Percentiles rank a stretch among this genome's conserved stretches.
phyloP scores from a whole-genome alignment of 2,329 filamentous ascomycete genomes.

The Ophiosphaerella herpotricha region DNA sequence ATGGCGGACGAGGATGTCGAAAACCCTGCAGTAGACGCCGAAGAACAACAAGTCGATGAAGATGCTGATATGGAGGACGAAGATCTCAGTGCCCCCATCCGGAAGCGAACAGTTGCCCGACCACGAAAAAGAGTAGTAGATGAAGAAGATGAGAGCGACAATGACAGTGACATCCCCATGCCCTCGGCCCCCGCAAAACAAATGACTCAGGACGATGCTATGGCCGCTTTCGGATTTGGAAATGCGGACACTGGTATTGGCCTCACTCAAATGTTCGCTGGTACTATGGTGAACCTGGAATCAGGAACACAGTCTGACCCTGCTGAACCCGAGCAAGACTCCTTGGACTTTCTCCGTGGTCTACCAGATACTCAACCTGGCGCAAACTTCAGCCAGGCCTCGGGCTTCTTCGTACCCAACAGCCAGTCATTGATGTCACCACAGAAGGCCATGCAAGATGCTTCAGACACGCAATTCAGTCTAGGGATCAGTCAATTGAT shows the following conservation, averaged over 20 bases:
- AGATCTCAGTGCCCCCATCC: constrained; percentile 51
- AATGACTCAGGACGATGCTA: constrained; percentile 34
- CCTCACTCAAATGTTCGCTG: constrained; percentile 87
- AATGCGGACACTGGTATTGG: constrained; percentile 60
- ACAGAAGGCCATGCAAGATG: constrained; percentile 27
- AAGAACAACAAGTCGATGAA: constrained; percentile 23
- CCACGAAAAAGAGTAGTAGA: constrained; percentile 63
- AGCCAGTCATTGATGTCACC: constrained; percentile 53
- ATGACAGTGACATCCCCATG: constrained; percentile 18
- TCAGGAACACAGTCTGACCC: constrained; percentile 43
- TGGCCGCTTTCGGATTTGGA: constrained; percentile 48
- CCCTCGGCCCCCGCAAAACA: constrained; percentile 26
- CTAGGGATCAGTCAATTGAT: constrained; percentile 45
- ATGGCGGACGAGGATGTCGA: constrained; percentile 45
- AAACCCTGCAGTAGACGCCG: constrained; percentile 24
- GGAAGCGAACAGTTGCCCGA: constrained; percentile 57
- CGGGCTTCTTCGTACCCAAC: constrained; percentile 61
- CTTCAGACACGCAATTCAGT: constrained; percentile 27
- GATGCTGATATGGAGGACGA: constrained; percentile 53
- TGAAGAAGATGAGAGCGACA: constrained; percentile 57
- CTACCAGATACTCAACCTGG: constrained; percentile 63
- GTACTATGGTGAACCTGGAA: constrained; percentile 75
- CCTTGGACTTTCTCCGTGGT: constrained; percentile 55
- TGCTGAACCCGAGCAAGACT: constrained; percentile 51
- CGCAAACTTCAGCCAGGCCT: constrained; percentile 62